A percentile compares a stretch with the other conserved stretches of the same genome.
These are phyloP conservation scores for Kodamaea neixiangensis DNA, from an alignment of 805 yeast genomes.

Conservation along the genomic window DNA sequence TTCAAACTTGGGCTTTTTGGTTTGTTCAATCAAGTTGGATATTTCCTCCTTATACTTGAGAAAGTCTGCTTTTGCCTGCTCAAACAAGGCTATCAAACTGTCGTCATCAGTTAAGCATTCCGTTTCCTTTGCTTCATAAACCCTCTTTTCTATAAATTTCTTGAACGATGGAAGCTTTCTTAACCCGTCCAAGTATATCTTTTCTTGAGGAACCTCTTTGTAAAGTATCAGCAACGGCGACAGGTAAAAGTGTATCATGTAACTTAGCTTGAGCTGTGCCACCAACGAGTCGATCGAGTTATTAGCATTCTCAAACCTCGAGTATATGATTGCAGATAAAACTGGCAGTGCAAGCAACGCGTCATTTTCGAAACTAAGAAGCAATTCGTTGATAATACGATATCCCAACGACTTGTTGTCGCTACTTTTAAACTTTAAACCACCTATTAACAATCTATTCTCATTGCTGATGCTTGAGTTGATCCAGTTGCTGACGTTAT, in stretches of 20 bases:
- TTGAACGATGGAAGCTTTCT: constrained; percentile 41
- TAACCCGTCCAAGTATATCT: constrained; percentile 25
- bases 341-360: constrained; percentile 20
- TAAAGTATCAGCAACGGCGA: constrained; percentile 28
- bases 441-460: constrained; percentile 27
- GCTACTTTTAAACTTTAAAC: constrained; percentile 34
- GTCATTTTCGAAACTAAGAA: constrained; percentile 23
- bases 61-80: constrained; percentile 21
- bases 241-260: constrained; percentile 44
- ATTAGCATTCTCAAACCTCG: constrained; percentile 39
- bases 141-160: constrained; percentile 27
- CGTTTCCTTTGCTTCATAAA: constrained; percentile 12
- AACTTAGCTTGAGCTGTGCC: constrained; percentile 37
- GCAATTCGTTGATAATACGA: constrained; percentile 34
- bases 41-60: constrained; percentile 26
- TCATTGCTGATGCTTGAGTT: constrained; percentile 33
- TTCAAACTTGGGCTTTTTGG: constrained; percentile 19
- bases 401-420: constrained; percentile 36
- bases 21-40: constrained; percentile 24
- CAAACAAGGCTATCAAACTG: constrained; percentile 16
- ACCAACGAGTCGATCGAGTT: constrained; percentile 43
- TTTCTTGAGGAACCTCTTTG: constrained; percentile 9
- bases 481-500: constrained; percentile 40
- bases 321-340: constrained; percentile 29
- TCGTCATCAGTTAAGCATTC: constrained; percentile 19